Evolutionary conservation across 1,284 basidiomycete species (phyloP), one percentile per base, ranked within the genome.

Genomic region (Melampsora americana): DNA sequence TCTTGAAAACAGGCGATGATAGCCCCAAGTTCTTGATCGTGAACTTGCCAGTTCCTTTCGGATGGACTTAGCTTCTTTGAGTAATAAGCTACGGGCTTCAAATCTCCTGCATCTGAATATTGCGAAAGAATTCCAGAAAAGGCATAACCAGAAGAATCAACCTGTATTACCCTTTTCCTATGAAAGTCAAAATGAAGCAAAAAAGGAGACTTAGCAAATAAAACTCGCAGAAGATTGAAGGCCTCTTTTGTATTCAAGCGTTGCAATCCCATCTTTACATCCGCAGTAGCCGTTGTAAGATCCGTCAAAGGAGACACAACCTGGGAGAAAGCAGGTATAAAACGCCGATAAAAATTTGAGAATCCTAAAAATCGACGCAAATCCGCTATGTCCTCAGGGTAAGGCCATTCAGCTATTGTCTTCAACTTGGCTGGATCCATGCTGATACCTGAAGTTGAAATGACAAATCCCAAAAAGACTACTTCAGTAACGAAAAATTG

Each of bases 221-320:
- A 73, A 1, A 84, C 80, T 0, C 80, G 75, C 2, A 84, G 35
- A 0, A 80, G 81, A 77, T 83, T 79, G 73, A 82, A 84, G 0
- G 80, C 82, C 0, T 39, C 66, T 1, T 79, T 70, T 0, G 83
- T 79, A 73, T 83, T 82, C 23, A 12, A 26, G 18, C 16, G 23
- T 53, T 53, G 18, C 50, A 70, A 81, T 79, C 0, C 77, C 42
- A 59, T 83, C 79, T 28, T 74, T 65, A 35, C 64, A 66, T 66
- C 35, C 70, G 69, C 84, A 82, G 78, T 42, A 6, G 11, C 28
- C 53, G 20, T 69, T 20, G 68, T 69, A 20, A 69, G 35, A 9
- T 14, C 14, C 9, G 68, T 69, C 23, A 69, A n/a, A 12, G 68
- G 30, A 20, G 20, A n/a, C 28, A 53, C 53, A 14, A 53, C 46